phyloP scores from a whole-genome alignment of 1,284 basidiomycete species.

The Irpex sp. region DNA sequence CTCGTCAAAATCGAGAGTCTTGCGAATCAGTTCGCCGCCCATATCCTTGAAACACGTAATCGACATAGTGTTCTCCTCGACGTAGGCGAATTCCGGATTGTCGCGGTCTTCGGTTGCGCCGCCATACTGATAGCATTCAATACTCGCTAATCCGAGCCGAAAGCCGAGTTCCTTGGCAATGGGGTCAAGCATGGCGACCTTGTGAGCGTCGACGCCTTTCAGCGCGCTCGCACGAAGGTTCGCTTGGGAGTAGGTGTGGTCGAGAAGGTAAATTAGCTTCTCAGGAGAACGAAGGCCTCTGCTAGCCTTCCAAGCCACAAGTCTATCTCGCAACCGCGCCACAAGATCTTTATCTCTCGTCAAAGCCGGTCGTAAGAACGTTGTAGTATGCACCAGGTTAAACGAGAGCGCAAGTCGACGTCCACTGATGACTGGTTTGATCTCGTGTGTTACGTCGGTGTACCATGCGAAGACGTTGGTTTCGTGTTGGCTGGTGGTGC shows the following conservation, averaged over 20 bases:
- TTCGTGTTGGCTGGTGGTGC: conserved; percentile 20
- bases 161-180: conserved; percentile 16
- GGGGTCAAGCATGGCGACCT: conserved; percentile 12
- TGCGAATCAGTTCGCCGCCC: conserved; percentile 22
- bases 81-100: conserved; percentile 10
- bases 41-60: conserved; percentile 30
- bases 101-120: conserved; percentile 19
- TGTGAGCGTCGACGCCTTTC: conserved; percentile 20
- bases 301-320: background rate
- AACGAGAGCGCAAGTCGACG: conserved; percentile 42
- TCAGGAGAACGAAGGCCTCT: background rate
- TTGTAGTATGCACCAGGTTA: conserved; percentile 34
- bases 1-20: conserved; percentile 22
- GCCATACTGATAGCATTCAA: conserved; percentile 19
- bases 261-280: background rate
- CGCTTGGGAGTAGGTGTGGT: conserved; percentile 6
- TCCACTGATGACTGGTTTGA: conserved; percentile 39
- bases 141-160: conserved; percentile 30
- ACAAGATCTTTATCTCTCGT: background rate
- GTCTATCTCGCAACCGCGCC: background rate
- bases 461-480: conserved; percentile 42
- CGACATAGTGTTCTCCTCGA: background rate
- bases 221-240: conserved; percentile 15
- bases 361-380: conserved; percentile 33
- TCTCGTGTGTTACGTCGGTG: conserved; percentile 40